phyloP scores from a whole-genome alignment of 106 monocot species.

The Allium cepa region DNA sequence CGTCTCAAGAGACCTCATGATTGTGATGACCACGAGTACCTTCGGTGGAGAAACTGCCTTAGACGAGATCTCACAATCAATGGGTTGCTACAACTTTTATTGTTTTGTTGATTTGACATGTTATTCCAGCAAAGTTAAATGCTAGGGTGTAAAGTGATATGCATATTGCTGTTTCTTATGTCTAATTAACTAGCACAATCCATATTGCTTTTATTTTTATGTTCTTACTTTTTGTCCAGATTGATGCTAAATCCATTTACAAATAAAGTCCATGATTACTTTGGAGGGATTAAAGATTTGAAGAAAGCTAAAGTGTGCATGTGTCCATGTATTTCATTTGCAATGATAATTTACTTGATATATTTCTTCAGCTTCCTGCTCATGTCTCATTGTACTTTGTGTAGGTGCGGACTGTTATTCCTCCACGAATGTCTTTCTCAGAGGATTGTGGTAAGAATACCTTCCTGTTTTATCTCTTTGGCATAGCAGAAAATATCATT shows the following conservation, averaged over 20 bases:
- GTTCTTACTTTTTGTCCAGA: slow-evolving; percentile 29
- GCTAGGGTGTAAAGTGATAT: background rate
- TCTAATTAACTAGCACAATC: background rate
- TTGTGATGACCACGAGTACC: slow-evolving; percentile 58
- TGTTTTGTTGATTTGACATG: too few relatives aligned
- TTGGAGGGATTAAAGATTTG: slow-evolving; percentile 90
- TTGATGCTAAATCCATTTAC: slow-evolving; percentile 91
- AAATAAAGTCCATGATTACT: slow-evolving; percentile 74
- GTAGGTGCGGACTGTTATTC: slow-evolving; percentile 80
- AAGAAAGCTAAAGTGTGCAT: slow-evolving; percentile 87
- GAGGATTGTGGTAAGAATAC: slow-evolving; percentile 82
- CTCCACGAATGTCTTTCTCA: slow-evolving; percentile 63
- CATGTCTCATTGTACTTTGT: slow-evolving; percentile 6
- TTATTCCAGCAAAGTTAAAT: too few relatives aligned
- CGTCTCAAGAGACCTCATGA: slow-evolving; percentile 24
- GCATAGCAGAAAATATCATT: too few relatives aligned
- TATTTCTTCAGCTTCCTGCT: background rate
- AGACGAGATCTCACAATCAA: slow-evolving; percentile 86
- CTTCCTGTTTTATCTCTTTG: too few relatives aligned
- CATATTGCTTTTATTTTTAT: slow-evolving; percentile 1
- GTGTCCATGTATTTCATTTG: slow-evolving; percentile 26
- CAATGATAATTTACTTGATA: background rate
- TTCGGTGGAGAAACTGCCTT: slow-evolving; percentile 88
- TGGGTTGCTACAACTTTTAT: slow-evolving; percentile 28
- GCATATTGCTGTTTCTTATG: background rate